Base-by-base conservation (phyloP, 768 basidiomycete genomes). In the Auricularia heimuer region DNA sequence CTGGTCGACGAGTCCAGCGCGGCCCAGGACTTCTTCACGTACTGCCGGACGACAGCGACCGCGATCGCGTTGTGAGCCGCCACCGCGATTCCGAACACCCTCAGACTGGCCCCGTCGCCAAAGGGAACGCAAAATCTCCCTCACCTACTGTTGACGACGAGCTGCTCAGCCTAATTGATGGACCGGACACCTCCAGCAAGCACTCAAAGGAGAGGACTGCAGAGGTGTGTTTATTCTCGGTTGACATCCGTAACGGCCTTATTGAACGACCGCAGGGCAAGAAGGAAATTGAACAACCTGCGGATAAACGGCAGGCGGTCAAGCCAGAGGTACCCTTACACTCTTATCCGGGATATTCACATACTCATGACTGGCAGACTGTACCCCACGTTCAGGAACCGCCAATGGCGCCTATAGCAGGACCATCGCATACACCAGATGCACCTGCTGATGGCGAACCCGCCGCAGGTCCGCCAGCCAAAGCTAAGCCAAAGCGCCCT, bases 131-230 rank as follows among this genome's bases (percentile, higher is more conserved):
- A 51, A 76, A 74, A 76, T 70, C 75, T 76, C 66, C 70, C 78
- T 65, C 77, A 76, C 74, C 71, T 77, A 86, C 64, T 65, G 83
- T 82, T 12, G 81, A 82, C 11, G 78, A 87, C 67, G 89, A 90
- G 74, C 74, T 90, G 61, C 78, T 89, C 65, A 87, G 87, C 69
- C 76, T 90, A 33, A 77, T 90, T 36, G 88, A 87, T 69, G 87
- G 85, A 68, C 75, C 71, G 34, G 74, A 72, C 35, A 68, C 66
- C n/a, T 67, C 71, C n/a, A 62, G 60, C 11, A 44, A 12, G 12
- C 45, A 45, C 2, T 4, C 11, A 12, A 36, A 63, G 62, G 18
- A 51, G 14, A 16, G 6, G 14, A 18, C 18, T 14, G 51, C 36
- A 18, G 47, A 54, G 10, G 36, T 37, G 3, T 54, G 34, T 33